Evolutionary conservation across 257 asterid genomes (phyloP), one percentile per base, ranked within the genome.

Genomic region (Capsicum baccatum): DNA sequence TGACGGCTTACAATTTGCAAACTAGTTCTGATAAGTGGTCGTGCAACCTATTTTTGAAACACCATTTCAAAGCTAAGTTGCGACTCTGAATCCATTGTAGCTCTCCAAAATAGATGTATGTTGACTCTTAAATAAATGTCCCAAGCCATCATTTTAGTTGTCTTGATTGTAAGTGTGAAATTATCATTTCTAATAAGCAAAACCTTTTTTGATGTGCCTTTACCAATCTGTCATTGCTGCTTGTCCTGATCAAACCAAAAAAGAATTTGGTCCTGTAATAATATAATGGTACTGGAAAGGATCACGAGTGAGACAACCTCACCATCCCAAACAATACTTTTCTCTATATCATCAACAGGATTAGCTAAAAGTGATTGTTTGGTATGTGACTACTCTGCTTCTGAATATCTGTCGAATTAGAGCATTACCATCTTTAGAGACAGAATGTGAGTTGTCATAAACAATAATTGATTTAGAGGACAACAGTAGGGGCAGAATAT

Each of bases 81-180:
- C 50, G 60, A 74, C 60, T 50, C 37, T 50, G 21, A 76, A 6
- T 73, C n/a, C 39, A 48, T 73, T 11, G 12, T 11, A 48, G 13
- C 80, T 48, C 60, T 19, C 7, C 60, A 48, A 59, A 55, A 12
- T 21, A 52, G 63, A 76, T 13, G 62, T 7, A 13, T 52, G 47
- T 76, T 7, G 81, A 50, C 63, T 73, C 19, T 7, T 76, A 48
- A 68, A 12, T 74, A 48, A 68, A 12, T 74, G 80, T 17, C 80
- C 81, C 47, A 50, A 3, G 13, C 44, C 13, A 16, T 48, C 21
- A 48, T 69, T 69, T 39, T 12, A 50, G 26, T 14, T 74, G 21
- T 50, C 42, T 74, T 7, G 44, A 21, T 21, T 52, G 0, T 4
- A 50, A 50, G 62, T 48, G 17, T 50, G 19, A 6, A 35, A 21